Base-by-base conservation (phyloP, 2,329 filamentous ascomycete species). In the Fusarium nelsonii region DNA sequence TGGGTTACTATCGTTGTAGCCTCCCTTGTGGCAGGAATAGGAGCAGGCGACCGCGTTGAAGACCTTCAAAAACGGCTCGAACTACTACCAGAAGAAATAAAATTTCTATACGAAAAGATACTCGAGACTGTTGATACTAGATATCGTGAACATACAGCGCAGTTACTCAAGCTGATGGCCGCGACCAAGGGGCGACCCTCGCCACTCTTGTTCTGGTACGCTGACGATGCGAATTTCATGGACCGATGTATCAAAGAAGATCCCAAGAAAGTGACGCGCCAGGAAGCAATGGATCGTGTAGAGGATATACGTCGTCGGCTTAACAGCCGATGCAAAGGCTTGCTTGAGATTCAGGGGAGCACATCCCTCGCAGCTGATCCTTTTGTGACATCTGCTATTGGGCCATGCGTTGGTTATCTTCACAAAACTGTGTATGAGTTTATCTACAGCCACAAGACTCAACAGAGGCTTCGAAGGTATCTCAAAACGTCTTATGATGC, bases 1-100 rank as follows among this genome's bases (percentile, higher is more conserved):
- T 65, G 62, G 62, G 60, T 65, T 1, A 58, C 36, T 4, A 43
- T 67, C 6, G 63, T 67, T 8, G 56, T 62, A 3, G 6, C 49
- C 0, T 66, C 63, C 0, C 49, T 66, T 11, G 18, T 65, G 4
- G 39, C 43, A 15, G 63, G 62, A 0, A 18, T 66, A 18, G 8
- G 6, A 36, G 28, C 33, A 7, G 62, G 63, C 0, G 63, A 66
- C 4, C 62, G 63, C 0, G 6, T 61, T 1, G 43, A 46, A 23
- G 65, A 68, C 6, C 39, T 69, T 0, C 23, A 68, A 6, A 23
- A 23, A 1, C 11, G 55, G 0, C 23, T 69, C 2, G 6, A 20
- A 3, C 14, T 15, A 0, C 55, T 69, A 0, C 65, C 65, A 8
- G 7, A 32, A 0, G 40, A 62, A 4, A 40, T 65, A 14, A 51